Base-by-base conservation (phyloP, 345 rosid species). In the Lepidium sativum region DNA sequence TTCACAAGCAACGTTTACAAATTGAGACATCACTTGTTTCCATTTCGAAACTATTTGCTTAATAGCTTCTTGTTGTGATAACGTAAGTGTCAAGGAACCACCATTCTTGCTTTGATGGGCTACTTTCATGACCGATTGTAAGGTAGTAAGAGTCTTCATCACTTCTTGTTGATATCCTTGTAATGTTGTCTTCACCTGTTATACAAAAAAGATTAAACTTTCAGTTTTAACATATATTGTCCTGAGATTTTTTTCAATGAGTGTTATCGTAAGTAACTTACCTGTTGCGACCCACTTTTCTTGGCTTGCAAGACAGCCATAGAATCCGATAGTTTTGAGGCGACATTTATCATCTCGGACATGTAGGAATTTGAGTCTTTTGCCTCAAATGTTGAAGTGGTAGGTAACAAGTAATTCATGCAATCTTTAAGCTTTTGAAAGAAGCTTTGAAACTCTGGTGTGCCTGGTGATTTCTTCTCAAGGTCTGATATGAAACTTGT, bases 231-330 rank as follows among this genome's bases (percentile, higher is more conserved):
- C 32, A 1, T 40, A 0, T 42, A 34, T 8, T 41, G 39, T 11
- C n/a, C 27, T 35, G 2, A 27, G 9, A 17, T n/a, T n/a, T 1
- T 23, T 25, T 32, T 37, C 1, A 25, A n/a, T 27, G n/a, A 45
- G n/a, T 0, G 7, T 47, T 48, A 6, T 16, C 11, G 25, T 27
- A 20, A 37, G 55, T 13, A 56, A 58, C 67, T 50, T 48, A 72
- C 76, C 67, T 16, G 62, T 65, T 13, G 61, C 17, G 71, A 58
- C n/a, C 71, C 67, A 51, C n/a, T 66, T 50, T 65, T 65, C 71
- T 41, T 72, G 31, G 66, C 71, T 65, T 65, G 76, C 54, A 72
- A 72, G 40, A 65, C 71, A 72, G 62, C 62, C 76, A 72, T 72
- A 40, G 71, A 45, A 38, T 72, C 67, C 0, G 67, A 65, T 34